A percentile compares a stretch with the other conserved stretches of the same genome.
Evolutionary conservation across 345 rosid genomes (phyloP).

Genomic region (Abelmoschus esculentus): DNA sequence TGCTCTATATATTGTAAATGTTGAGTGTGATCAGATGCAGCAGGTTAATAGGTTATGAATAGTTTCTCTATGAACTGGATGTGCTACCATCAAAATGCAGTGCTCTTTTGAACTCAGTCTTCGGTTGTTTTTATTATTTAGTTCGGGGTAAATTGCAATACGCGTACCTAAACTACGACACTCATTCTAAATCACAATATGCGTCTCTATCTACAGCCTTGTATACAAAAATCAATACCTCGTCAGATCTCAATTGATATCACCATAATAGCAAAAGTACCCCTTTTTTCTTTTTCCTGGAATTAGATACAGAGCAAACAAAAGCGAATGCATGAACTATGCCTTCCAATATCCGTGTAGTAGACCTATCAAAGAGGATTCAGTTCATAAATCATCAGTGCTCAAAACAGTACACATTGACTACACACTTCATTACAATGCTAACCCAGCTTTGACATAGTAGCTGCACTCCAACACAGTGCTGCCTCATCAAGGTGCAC

Average conservation of each 20-base stretch:
- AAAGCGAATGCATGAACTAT: too few relatives aligned
- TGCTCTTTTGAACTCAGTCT: background rate
- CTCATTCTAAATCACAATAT: too few relatives aligned
- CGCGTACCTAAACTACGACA: too few relatives aligned
- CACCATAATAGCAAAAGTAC: too few relatives aligned
- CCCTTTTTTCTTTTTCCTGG: too few relatives aligned
- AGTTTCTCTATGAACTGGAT: background rate
- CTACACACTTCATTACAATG: background rate
- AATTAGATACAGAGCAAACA: too few relatives aligned
- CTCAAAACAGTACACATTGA: background rate
- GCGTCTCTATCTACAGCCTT: background rate
- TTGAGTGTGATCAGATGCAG: background rate
- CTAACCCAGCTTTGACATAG: background rate
- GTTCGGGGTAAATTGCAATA: too few relatives aligned
- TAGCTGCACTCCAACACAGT: background rate
- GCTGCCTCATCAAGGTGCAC: constrained; percentile 1
- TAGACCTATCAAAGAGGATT: too few relatives aligned
- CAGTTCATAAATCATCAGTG: too few relatives aligned
- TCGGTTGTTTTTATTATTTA: background rate
- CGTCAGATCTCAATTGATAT: background rate
- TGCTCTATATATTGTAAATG: background rate
- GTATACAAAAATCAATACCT: background rate
- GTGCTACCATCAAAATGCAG: background rate
- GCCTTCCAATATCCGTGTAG: too few relatives aligned
- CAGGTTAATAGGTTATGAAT: background rate